phyloP scores from a whole-genome alignment of 2,329 filamentous ascomycete species.

The Simplicillium sp. region DNA sequence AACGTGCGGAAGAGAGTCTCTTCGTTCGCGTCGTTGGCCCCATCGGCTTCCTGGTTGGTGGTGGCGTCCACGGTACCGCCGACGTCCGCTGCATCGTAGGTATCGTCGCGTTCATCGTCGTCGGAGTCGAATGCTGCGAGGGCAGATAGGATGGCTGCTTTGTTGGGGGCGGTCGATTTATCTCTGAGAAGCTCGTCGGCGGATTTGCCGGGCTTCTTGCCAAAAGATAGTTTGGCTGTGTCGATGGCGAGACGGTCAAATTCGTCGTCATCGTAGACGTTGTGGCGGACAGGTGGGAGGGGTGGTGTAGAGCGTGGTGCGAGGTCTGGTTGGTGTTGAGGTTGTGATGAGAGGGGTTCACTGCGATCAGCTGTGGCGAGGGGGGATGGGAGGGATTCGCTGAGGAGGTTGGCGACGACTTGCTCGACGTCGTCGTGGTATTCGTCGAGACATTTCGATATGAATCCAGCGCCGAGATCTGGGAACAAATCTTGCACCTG shows the following conservation, averaged over 20 bases:
- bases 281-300: constrained; percentile 50
- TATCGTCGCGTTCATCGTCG: constrained; percentile 94
- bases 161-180: constrained; percentile 56
- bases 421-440: constrained; percentile 70
- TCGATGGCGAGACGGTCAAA: constrained; percentile 63
- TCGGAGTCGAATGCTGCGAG: constrained; percentile 85
- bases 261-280: constrained; percentile 73
- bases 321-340: constrained; percentile 26
- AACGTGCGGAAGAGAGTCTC: constrained; percentile 66
- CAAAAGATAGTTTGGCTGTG: constrained; percentile 64
- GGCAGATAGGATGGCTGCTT: constrained; percentile 80
- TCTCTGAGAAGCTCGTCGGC: constrained; percentile 66
- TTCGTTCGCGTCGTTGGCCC: constrained; percentile 47
- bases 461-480: constrained; percentile 72
- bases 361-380: constrained; percentile 54
- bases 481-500: constrained; percentile 94
- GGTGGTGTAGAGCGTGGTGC: constrained; percentile 52
- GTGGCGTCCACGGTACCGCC: constrained; percentile 74
- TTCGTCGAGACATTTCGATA: constrained; percentile 69
- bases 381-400: constrained; percentile 63
- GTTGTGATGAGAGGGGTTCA: constrained; percentile 40
- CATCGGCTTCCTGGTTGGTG: constrained; percentile 45
- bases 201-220: constrained; percentile 55
- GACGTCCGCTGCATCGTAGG: constrained; percentile 86
- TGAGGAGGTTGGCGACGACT: constrained; percentile 72